These are phyloP conservation scores for Phoenix roebelenii DNA, from an alignment of 176 grass and related monocot genomes.

Conservation along the genomic window DNA sequence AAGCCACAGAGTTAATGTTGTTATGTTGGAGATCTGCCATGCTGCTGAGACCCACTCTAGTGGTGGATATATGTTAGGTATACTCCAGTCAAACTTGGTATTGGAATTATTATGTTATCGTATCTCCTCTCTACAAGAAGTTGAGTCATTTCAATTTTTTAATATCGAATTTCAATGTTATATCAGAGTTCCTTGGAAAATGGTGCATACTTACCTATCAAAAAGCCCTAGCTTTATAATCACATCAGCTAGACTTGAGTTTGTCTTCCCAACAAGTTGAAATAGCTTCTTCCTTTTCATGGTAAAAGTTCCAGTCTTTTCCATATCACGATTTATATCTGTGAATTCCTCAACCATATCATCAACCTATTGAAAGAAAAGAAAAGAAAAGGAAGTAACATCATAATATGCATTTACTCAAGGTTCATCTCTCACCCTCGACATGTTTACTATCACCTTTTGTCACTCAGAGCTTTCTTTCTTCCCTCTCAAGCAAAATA, in stretches of 20 bases:
- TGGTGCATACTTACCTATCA: conserved; percentile 44
- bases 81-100: too few relatives aligned
- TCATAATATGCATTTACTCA: not conserved
- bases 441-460: too few relatives aligned
- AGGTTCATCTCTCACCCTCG: too few relatives aligned
- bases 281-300: conserved; percentile 97
- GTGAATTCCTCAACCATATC: conserved; percentile 97
- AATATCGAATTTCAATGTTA: not conserved
- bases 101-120: too few relatives aligned
- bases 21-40: too few relatives aligned
- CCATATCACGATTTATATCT: conserved; percentile 91
- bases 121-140: too few relatives aligned
- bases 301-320: conserved; percentile 79
- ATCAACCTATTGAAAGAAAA: conserved; percentile 53
- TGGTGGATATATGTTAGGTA: too few relatives aligned
- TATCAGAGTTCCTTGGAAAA: not conserved
- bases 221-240: conserved; percentile 93
- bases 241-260: conserved; percentile 86
- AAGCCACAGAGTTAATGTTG: too few relatives aligned
- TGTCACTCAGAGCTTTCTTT: too few relatives aligned
- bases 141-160: too few relatives aligned
- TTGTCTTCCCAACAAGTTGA: conserved; percentile 93
- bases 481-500: too few relatives aligned
- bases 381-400: conserved; percentile 7
- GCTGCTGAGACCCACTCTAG: too few relatives aligned